A percentile compares a stretch with the other conserved stretches of the same genome.
These are phyloP conservation scores for Kuraishia capsulata DNA, from an alignment of 805 yeast genomes.

Conservation along the genomic window DNA sequence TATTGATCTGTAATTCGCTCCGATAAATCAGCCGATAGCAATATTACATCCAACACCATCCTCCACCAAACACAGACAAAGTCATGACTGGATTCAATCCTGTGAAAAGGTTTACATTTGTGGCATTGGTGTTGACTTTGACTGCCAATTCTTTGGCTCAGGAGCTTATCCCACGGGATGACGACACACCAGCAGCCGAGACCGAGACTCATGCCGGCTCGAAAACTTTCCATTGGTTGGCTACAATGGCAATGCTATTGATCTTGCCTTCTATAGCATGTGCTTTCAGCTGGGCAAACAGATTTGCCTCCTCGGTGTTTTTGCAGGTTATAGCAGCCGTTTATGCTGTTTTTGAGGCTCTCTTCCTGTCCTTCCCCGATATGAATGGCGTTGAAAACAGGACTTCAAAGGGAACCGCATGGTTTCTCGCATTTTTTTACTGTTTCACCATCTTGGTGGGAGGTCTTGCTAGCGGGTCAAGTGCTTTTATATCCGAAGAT, in stretches of 20 bases:
- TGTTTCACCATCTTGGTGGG: slow-evolving; percentile 45
- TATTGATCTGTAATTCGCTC: too few species aligned
- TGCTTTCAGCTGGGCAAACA: slow-evolving; percentile 45
- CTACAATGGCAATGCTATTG: slow-evolving; percentile 35
- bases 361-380: slow-evolving; percentile 56
- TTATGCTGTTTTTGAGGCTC: slow-evolving; percentile 48
- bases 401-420: slow-evolving; percentile 60
- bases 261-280: slow-evolving; percentile 50
- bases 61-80: too few species aligned
- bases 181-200: background rate
- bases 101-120: background rate
- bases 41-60: too few species aligned
- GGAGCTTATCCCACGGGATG: background rate
- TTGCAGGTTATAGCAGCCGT: slow-evolving; percentile 36
- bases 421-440: slow-evolving; percentile 44
- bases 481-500: slow-evolving; percentile 25
- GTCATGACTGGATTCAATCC: too few species aligned
- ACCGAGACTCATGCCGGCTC: slow-evolving; percentile 25
- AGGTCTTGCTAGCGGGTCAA: slow-evolving; percentile 43
- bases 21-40: too few species aligned
- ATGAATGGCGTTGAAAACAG: slow-evolving; percentile 55
- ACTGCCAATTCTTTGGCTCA: background rate
- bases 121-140: background rate
- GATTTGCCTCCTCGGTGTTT: slow-evolving; percentile 31
- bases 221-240: slow-evolving; percentile 59